Evolutionary conservation across 768 basidiomycete genomes (phyloP), one percentile per base, ranked within the genome.

Genomic region (Udeniomyces megalosporus): DNA sequence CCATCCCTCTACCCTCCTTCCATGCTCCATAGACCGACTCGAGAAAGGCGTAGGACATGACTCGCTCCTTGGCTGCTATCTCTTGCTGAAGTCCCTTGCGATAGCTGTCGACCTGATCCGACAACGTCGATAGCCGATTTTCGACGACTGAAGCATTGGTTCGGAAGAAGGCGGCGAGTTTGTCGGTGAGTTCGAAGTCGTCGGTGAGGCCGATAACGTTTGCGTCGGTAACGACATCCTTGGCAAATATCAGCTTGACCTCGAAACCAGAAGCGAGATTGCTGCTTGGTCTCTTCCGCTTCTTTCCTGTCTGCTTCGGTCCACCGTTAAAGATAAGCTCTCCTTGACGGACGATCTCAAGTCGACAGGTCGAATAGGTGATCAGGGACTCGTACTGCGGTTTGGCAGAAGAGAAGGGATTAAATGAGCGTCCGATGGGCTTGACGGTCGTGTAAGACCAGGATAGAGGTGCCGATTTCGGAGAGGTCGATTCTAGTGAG

Each of bases 1-100:
- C 4, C 77, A 75, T 5, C 84, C 71, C 4, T 75, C 74, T 2
- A 69, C 69, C 1, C 78, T 75, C 50, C 29, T 75, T 76, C 7
- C 81, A 82, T 15, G 77, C 75, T 66, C 82, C 78, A 66, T 82
- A 86, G 4, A 86, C 78, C 50, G 76, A 71, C 4, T 78, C 70
- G 34, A 87, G 72, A 71, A 87, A 87, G 12, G 75, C 74, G 67
- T 87, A 85, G 1, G 80, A 78, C 57, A 88, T 73, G 14, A 79
- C 78, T 17, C 72, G 70, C 4, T 70, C 69, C 71, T 88, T 88
- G 72, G 72, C 72, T 34, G 69, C 75, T 60, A 76, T 78, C 67
- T 82, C 80, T 54, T 75, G 74, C 52, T 73, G 71, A 60, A 78
- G 77, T 68, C 78, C 76, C 6, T 70, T 71, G 10, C 83, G 80